A percentile compares a stretch with the other conserved stretches of the same genome.
phyloP scores from a whole-genome alignment of 1,284 basidiomycete species.

The Ceratobasidium theobromae region DNA sequence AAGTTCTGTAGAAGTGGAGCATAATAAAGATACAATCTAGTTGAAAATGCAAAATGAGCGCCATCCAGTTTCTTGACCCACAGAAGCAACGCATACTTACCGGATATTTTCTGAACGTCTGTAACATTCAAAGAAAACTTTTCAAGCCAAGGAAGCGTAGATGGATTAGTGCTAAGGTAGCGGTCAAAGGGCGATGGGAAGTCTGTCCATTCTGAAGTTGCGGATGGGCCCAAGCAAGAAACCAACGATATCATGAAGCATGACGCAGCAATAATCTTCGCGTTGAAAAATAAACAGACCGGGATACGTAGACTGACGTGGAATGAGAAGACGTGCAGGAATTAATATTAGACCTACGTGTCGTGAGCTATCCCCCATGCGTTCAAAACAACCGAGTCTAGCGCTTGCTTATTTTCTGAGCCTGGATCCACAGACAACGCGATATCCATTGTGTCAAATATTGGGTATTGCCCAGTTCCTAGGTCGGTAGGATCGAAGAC shows the following conservation, averaged over 20 bases:
- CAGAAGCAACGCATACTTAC: neutral
- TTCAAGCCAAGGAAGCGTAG: conserved; percentile 18
- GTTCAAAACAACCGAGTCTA: conserved; percentile 49
- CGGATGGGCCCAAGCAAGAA: conserved; percentile 15
- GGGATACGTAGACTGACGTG: conserved; percentile 50
- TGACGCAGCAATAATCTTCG: conserved; percentile 33
- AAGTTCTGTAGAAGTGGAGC: conserved; percentile 22
- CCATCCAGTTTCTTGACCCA: neutral
- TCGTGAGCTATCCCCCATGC: conserved; percentile 83
- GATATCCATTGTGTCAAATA: conserved; percentile 46
- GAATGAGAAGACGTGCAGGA: conserved; percentile 50
- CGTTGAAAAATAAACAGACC: conserved; percentile 32
- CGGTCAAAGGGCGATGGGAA: conserved; percentile 28
- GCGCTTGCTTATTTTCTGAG: neutral
- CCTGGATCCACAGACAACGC: conserved; percentile 49
- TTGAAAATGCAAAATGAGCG: too few relatives aligned
- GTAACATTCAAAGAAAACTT: conserved; percentile 3
- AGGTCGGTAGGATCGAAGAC: conserved; percentile 47
- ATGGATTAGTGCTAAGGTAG: conserved; percentile 20
- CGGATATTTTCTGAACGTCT: conserved; percentile 26
- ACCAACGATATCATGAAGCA: conserved; percentile 34
- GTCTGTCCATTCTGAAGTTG: conserved; percentile 26
- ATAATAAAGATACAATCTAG: conserved; percentile 29
- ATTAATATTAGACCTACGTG: conserved; percentile 57
- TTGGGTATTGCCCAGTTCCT: conserved; percentile 43